These are phyloP conservation scores for Chlorella vulgaris DNA, from an alignment of 139 green algal genomes.

Conservation along the genomic window DNA sequence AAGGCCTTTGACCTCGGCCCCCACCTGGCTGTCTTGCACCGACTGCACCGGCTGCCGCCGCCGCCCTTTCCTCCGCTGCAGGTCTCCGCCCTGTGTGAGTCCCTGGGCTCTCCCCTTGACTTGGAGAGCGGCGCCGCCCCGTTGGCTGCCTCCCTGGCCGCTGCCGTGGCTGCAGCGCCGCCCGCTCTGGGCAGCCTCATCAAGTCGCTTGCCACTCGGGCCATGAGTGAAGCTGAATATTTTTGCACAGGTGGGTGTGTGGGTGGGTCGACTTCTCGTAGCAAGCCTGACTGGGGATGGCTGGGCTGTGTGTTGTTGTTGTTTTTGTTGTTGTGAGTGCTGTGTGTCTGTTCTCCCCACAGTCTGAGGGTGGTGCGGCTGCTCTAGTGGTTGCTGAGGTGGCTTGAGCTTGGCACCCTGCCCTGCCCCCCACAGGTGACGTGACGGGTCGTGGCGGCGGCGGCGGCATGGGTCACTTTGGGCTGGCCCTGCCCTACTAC, in stretches of 20 bases:
- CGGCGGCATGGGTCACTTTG: slow-evolving; percentile 91
- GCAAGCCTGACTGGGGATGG: no score
- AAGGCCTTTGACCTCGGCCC: slow-evolving; percentile 49
- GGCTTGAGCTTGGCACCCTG: not conserved
- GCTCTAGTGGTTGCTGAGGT: not conserved
- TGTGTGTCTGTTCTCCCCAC: no score
- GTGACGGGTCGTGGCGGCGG: slow-evolving; percentile 61
- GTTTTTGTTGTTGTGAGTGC: no score
- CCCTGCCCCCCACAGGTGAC: slow-evolving; percentile 8
- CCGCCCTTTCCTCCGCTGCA: no score
- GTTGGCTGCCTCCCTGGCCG: slow-evolving; percentile 75
- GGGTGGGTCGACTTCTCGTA: not conserved
- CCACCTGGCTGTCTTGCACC: no score
- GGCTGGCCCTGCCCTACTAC: slow-evolving; percentile 82
- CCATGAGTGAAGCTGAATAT: slow-evolving; percentile 91
- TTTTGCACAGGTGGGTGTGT: slow-evolving; percentile 55
- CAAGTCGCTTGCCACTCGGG: slow-evolving; percentile 91
- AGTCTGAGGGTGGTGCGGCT: no score
- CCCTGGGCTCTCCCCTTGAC: slow-evolving; percentile 5
- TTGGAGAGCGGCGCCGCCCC: slow-evolving; percentile 41
- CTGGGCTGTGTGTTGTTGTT: no score
- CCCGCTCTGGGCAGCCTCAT: slow-evolving; percentile 94
- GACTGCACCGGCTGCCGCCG: no score
- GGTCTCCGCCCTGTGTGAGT: slow-evolving; percentile 22
- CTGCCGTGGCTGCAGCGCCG: slow-evolving; percentile 66